phyloP scores from a whole-genome alignment of 2,329 filamentous ascomycete genomes.

The Apiospora phragmitis region DNA sequence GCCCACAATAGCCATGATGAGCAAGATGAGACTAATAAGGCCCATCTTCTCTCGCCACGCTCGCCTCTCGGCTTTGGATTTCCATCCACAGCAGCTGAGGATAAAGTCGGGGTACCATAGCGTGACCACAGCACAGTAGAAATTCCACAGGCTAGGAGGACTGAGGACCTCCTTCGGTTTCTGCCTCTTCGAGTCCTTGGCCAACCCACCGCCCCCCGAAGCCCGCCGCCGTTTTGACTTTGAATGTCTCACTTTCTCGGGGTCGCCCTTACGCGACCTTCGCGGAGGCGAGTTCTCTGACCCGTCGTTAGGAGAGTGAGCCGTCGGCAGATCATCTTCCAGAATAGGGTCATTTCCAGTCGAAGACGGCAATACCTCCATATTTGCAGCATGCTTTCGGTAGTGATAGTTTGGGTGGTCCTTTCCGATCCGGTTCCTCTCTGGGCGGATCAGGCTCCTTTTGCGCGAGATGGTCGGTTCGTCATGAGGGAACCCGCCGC shows the following conservation, averaged over 20 bases:
- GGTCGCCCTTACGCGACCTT: conserved; percentile 37
- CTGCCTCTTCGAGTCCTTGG: conserved; percentile 54
- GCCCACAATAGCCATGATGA: conserved; percentile 86
- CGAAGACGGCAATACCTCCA: conserved; percentile 85
- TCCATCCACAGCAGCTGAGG: conserved; percentile 82
- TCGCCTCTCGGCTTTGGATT: conserved; percentile 79
- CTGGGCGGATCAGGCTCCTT: conserved; percentile 84
- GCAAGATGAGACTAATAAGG: conserved; percentile 86
- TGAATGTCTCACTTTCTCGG: conserved; percentile 38
- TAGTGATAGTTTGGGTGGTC: conserved; percentile 97
- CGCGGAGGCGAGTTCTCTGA: conserved; percentile 45
- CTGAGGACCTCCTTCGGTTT: conserved; percentile 64
- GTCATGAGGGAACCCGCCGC: conserved; percentile 27
- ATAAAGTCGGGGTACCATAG: conserved; percentile 92
- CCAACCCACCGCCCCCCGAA: conserved; percentile 60
- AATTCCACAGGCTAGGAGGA: conserved; percentile 88
- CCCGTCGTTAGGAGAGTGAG: conserved; percentile 45
- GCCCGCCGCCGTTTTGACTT: conserved; percentile 41
- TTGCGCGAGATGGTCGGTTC: conserved; percentile 61
- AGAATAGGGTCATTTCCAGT: conserved; percentile 89
- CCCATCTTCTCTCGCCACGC: conserved; percentile 99
- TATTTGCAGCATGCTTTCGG: conserved; percentile 88
- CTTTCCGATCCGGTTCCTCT: conserved; percentile 80
- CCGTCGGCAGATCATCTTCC: conserved; percentile 65
- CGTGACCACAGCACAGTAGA: conserved; percentile 91